Evolutionary conservation across 345 rosid genomes (phyloP).

Genomic region (Camelina sativa): DNA sequence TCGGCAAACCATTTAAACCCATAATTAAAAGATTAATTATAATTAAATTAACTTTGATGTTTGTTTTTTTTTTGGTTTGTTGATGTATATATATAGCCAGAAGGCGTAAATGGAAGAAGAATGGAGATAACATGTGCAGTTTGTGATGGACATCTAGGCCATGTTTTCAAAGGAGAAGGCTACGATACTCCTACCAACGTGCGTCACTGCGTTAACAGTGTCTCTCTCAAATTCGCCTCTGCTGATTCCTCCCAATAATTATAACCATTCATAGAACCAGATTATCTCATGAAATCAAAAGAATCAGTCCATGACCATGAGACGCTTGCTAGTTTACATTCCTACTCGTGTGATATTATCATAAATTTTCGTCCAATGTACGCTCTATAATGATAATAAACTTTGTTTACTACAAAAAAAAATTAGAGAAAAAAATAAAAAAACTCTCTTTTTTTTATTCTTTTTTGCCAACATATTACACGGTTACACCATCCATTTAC

Average conservation of each 20-base stretch:
- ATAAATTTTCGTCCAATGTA: not conserved
- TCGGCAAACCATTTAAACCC: too few species aligned
- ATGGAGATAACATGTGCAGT: slow-evolving; percentile 5
- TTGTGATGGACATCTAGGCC: not conserved
- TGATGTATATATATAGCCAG: not conserved
- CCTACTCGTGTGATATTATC: not conserved
- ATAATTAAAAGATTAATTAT: not conserved
- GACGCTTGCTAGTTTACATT: not conserved
- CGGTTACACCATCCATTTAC: not conserved
- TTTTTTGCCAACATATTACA: not conserved
- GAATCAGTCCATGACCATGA: not conserved
- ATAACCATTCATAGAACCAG: not conserved
- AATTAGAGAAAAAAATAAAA: too few species aligned
- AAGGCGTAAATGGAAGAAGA: not conserved
- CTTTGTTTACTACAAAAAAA: not conserved
- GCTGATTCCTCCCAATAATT: not conserved
- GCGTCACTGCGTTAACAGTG: slow-evolving; percentile 1
- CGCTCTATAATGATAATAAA: not conserved
- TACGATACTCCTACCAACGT: not conserved
- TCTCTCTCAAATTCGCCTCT: not conserved
- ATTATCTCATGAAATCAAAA: not conserved
- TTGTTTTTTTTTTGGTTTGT: not conserved
- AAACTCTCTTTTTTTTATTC: too few species aligned
- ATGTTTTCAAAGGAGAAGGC: not conserved
- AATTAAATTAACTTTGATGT: not conserved